A percentile compares a stretch with the other conserved stretches of the same genome.
phyloP scores from a whole-genome alignment of 1,139 yeast species.

The Debaryomyces psychrophilus region DNA sequence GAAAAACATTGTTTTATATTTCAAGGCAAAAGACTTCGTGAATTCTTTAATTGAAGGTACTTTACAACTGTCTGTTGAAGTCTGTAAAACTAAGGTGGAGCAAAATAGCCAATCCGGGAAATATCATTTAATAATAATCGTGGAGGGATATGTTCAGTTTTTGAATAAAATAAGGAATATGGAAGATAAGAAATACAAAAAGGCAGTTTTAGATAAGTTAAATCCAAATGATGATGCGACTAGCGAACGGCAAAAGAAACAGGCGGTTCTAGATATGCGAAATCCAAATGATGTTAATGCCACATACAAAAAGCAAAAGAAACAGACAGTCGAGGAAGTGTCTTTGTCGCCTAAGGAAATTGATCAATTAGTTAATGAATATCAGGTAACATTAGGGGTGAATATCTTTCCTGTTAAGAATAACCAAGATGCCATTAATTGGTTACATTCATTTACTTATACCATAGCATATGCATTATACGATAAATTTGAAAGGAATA shows the following conservation, averaged over 20 bases:
- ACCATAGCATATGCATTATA: constrained; percentile 56
- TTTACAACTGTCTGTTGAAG: constrained; percentile 11
- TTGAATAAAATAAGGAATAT: constrained; percentile 44
- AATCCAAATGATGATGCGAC: constrained; percentile 13
- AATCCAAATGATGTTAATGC: constrained; percentile 13
- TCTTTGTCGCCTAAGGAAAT: constrained; percentile 44
- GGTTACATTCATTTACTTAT: constrained; percentile 60
- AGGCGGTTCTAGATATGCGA: constrained; percentile 36
- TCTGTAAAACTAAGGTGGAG: constrained; percentile 7
- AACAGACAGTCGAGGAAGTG: constrained; percentile 13
- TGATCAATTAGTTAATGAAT: constrained; percentile 28
- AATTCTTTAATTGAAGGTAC: constrained; percentile 32
- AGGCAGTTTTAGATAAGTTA: constrained; percentile 35
- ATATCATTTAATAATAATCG: constrained; percentile 41
- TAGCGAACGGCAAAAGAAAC: constrained; percentile 43
- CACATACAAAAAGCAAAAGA: constrained; percentile 12
- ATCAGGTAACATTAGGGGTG: constrained; percentile 37
- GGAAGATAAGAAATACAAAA: constrained; percentile 51
- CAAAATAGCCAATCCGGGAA: constrained; percentile 7
- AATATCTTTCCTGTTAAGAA: constrained; percentile 54
- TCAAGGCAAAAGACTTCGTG: constrained; percentile 49
- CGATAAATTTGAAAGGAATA: constrained; percentile 58
- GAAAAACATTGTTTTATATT: constrained; percentile 45
- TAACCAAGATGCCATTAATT: constrained; percentile 49
- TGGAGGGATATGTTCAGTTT: constrained; percentile 53